Percentiles rank a stretch among this genome's conserved stretches.
phyloP scores from a whole-genome alignment of 306 rosid genomes.

The Rosa lucieae region DNA sequence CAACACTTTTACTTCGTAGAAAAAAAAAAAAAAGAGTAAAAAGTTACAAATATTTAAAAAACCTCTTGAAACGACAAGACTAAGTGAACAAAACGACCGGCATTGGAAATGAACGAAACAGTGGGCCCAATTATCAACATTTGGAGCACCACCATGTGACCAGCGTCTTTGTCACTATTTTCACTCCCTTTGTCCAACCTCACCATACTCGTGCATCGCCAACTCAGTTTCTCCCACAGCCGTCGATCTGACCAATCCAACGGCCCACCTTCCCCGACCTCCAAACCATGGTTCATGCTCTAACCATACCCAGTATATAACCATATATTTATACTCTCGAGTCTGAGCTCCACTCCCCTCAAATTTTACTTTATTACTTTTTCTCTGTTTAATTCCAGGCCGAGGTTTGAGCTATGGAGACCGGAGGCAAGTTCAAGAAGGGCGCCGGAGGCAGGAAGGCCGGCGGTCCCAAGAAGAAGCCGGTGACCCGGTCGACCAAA shows the following conservation, averaged over 20 bases:
- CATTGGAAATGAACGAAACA: neutral
- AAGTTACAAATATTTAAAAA: neutral
- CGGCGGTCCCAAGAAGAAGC: conserved; percentile 45
- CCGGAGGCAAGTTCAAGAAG: conserved; percentile 39
- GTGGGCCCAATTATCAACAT: neutral
- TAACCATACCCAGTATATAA: neutral
- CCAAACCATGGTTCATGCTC: neutral
- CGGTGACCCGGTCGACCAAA: conserved; percentile 43
- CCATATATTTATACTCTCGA: neutral
- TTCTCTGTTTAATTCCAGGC: neutral
- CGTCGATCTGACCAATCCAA: neutral
- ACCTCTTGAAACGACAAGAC: neutral
- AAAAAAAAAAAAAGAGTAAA: neutral
- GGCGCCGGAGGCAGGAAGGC: conserved; percentile 48
- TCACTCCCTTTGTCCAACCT: neutral
- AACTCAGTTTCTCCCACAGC: conserved; percentile 5
- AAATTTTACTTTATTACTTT: neutral
- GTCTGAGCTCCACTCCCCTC: neutral
- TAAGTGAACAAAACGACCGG: neutral
- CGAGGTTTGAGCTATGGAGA: conserved; percentile 24
- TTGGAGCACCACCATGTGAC: neutral
- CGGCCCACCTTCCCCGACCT: neutral
- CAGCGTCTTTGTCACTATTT: neutral
- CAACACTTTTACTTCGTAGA: too few species aligned
- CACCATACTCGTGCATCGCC: neutral